Evolutionary conservation across 306 rosid species (phyloP), one percentile per base, ranked within the genome.

Genomic region (Trifolium repens): DNA sequence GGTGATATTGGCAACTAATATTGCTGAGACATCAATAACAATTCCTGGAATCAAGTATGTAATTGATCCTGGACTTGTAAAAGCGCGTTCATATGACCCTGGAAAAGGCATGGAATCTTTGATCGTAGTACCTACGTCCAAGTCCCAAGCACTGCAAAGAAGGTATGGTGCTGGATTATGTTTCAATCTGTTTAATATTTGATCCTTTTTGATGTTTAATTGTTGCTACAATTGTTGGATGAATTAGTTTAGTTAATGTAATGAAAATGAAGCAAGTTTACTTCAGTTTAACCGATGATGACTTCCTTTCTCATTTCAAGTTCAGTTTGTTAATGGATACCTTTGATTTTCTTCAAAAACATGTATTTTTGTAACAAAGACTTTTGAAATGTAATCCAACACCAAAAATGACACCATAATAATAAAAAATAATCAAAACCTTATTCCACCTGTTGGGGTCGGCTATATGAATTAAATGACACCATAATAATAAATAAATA

Each of bases 1-100:
- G 98, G 96, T 94, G 64, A 87, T 91, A 82, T 80, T 91, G 83
- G 96, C 96, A n/a, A 94, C 98, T 62, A 94, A 94, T 77, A 94
- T 94, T 80, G 98, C 98, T 65, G 98, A 94, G 91, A 88, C 97
- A 68, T 91, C 98, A 1, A 82, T 91, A 40, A 91, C 97, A 39
- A 91, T 94, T 82, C 96, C 97, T 49, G 98, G 98, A 82, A 91
- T 94, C 86, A 91, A 90, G 88, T 90, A 83, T 81, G 97, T 94
- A 63, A 81, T 94, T 78, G 98, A 91, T 87, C 98, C 97, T 72
- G 97, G 98, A 60, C 72, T 94, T 39, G 97, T 94, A 52, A 94
- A 94, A 88, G 97, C 98, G n/a, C 96, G 96, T 54, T 78, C 88
- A 4, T 94, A 89, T 83, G 98, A 94, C 80, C 96, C 97, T 1